These are phyloP conservation scores for Monosporascus cannonballus DNA, from an alignment of 2,329 filamentous ascomycete genomes.

Conservation along the genomic window DNA sequence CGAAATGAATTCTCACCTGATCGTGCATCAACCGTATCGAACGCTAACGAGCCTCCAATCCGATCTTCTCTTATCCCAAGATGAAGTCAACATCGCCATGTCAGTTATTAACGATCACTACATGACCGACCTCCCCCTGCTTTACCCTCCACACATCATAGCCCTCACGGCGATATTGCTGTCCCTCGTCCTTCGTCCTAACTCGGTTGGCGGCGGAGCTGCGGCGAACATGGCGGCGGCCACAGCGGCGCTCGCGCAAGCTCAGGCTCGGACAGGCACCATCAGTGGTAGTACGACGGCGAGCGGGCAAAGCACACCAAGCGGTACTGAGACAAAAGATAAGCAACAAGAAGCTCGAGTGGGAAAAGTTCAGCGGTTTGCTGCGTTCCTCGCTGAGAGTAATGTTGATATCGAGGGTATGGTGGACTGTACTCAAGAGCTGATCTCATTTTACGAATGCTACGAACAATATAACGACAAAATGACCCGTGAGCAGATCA, in stretches of 20 bases:
- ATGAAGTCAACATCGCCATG: slow-evolving; percentile 73
- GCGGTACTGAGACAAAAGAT: slow-evolving; percentile 31
- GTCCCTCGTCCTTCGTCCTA: slow-evolving; percentile 72
- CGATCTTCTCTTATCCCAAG: slow-evolving; percentile 65
- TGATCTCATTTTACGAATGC: slow-evolving; percentile 81
- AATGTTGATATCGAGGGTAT: slow-evolving; percentile 78
- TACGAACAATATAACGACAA: slow-evolving; percentile 58
- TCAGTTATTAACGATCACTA: slow-evolving; percentile 88
- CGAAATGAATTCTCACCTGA: slow-evolving; percentile 84
- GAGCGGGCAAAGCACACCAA: slow-evolving; percentile 19
- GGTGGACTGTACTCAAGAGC: slow-evolving; percentile 84
- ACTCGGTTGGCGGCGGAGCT: slow-evolving; percentile 19
- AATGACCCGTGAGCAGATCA: slow-evolving; percentile 51
- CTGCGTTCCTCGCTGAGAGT: slow-evolving; percentile 80
- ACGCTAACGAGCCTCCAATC: slow-evolving; percentile 66
- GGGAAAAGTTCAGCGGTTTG: slow-evolving; percentile 58
- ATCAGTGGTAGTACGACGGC: slow-evolving; percentile 6
- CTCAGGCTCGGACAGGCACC: slow-evolving; percentile 26
- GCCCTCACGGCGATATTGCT: slow-evolving; percentile 83
- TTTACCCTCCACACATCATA: slow-evolving; percentile 80
- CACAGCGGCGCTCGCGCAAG: slow-evolving; percentile 42
- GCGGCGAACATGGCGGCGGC: slow-evolving; percentile 43
- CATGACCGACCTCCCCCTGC: slow-evolving; percentile 82
- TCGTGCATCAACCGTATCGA: slow-evolving; percentile 86
- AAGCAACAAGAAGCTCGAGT: slow-evolving; percentile 50